Base-by-base conservation (phyloP, 257 asterid genomes). In the Solanum medicagineum region DNA sequence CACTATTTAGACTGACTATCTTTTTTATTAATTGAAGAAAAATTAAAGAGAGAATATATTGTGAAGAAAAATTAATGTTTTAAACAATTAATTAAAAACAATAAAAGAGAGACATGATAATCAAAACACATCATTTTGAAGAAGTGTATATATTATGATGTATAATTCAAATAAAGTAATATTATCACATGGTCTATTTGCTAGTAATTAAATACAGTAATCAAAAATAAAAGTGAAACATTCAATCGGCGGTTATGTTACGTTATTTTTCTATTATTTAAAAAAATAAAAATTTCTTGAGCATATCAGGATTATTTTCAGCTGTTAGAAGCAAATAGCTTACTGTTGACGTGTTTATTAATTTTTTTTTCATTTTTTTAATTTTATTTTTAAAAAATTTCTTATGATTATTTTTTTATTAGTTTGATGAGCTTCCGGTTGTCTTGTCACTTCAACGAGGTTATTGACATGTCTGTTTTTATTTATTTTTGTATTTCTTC, bases 151-250 rank as follows among this genome's bases (percentile, higher is more conserved):
- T 8, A 45, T 9, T 8, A 45, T 1, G 0, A 59, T 59, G n/a
- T 59, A 10, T 0, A n/a, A 1, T 0, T 0, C 0, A 12, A n/a
- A 10, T 36, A 59, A 59, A 10, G 0, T 59, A 3, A 10, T n/a
- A 59, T 59, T 26, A 63, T 63, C 42, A 26, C 73, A 65, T 65
- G 73, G 45, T 65, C 73, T 65, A 29, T 65, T 29, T 65, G 10
- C 73, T 6, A 63, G 70, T 63, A 7, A 66, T 66, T 66, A 66
- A 14, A 66, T 29, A 66, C n/a, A 66, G n/a, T 7, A 66, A 66
- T 29, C 45, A 26, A 24, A n/a, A 7, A 66, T 66, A 29, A 66
- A 66, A 66, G 45, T 3, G 74, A 66, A 29, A 14, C 40, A 66
- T 66, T 66, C 74, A 29, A 2, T 65, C n/a, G 45, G 44, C 11